phyloP scores from a whole-genome alignment of 164 flowering plant genomes.

The Tetracentron sinense region DNA sequence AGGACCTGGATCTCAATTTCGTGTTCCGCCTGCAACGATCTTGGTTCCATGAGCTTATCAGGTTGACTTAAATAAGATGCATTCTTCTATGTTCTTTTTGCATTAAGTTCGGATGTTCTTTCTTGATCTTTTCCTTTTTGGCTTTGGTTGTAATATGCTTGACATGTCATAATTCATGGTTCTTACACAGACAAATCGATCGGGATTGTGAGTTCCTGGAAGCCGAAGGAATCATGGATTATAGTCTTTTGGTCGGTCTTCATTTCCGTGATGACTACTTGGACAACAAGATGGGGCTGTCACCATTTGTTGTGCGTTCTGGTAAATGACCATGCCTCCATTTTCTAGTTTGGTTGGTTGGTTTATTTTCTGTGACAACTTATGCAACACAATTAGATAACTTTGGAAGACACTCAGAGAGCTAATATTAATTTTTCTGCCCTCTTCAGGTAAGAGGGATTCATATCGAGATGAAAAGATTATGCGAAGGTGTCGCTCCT shows the following conservation, averaged over 20 bases:
- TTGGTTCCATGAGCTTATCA: conserved; percentile 61
- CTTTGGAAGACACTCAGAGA: not conserved
- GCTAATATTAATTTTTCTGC: not conserved
- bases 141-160: not conserved
- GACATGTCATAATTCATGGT: not conserved
- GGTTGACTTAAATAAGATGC: conserved; percentile 30
- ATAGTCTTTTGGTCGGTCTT: conserved; percentile 71
- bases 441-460: conserved; percentile 46
- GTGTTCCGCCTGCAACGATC: conserved; percentile 57
- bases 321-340: conserved; percentile 30
- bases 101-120: not conserved
- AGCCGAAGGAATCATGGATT: conserved; percentile 72
- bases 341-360: not conserved
- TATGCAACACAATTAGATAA: not conserved
- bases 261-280: conserved; percentile 63
- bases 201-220: conserved; percentile 72
- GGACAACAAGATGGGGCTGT: conserved; percentile 62
- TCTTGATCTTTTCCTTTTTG: not conserved
- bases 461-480: conserved; percentile 53
- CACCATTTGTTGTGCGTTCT: conserved; percentile 52
- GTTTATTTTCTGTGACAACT: not conserved
- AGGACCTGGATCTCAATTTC: conserved; percentile 73
- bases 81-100: not conserved
- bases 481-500: conserved; percentile 60
- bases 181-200: conserved; percentile 54